Conservation (phyloP, 805 yeast species). For the Diddensiella caesifluorescens region DNA sequence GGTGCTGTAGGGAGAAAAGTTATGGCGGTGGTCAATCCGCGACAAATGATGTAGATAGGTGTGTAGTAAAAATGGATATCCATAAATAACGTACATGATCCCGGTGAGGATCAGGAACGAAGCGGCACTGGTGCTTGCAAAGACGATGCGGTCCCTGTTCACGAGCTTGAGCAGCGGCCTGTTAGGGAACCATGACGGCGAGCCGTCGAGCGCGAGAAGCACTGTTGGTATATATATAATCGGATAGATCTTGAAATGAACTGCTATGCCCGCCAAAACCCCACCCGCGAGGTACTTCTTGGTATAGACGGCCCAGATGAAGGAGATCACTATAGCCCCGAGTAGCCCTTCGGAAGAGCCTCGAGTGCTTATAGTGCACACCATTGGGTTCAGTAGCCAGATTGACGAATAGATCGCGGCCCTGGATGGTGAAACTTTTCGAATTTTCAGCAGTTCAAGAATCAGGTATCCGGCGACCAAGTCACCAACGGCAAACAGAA, state of each 20-base stretch:
- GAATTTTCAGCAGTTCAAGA: conserved; percentile 36
- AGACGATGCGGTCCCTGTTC: conserved; percentile 40
- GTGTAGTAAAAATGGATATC: conserved; percentile 67
- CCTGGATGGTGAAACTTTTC: conserved; percentile 30
- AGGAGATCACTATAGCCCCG: conserved; percentile 65
- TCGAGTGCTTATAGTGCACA: conserved; percentile 82
- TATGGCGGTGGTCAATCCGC: conserved; percentile 89
- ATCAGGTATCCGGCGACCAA: conserved; percentile 69
- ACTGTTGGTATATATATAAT: conserved; percentile 78
- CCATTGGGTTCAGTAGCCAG: conserved; percentile 96
- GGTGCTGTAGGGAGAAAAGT: conserved; percentile 82
- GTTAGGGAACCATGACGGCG: conserved; percentile 4
- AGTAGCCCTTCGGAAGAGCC: conserved; percentile 91
- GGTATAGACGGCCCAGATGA: conserved; percentile 43
- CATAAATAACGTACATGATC: conserved; percentile 65
- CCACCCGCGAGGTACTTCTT: conserved; percentile 37
- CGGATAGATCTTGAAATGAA: conserved; percentile 91
- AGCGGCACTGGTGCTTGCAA: conserved; percentile 37
- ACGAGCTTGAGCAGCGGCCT: conserved; percentile 25
- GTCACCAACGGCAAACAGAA: conserved; percentile 72
- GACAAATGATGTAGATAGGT: conserved; percentile 78
- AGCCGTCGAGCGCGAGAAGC: conserved; percentile 39
- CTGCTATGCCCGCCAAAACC: conserved; percentile 62
- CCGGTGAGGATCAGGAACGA: conserved; percentile 47
- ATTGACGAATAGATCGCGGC: conserved; percentile 47